Evolutionary conservation across 2,329 filamentous ascomycete species (phyloP), one percentile per base, ranked within the genome.

Genomic region (Colletotrichum nymphaeae): DNA sequence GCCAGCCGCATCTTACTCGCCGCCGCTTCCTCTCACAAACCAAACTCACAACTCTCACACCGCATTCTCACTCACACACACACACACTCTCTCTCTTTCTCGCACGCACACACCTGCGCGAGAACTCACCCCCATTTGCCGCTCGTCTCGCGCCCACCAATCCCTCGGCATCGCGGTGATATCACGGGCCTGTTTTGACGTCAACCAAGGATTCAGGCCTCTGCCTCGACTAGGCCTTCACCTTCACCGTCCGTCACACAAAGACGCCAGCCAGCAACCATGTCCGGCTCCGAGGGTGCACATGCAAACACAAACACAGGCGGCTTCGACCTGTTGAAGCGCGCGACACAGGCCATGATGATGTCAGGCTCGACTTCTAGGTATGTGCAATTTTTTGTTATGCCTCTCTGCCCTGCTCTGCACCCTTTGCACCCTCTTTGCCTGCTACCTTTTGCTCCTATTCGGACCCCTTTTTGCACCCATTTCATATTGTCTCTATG

Each of bases 321-420:
- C 78, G 84, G 87, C 76, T 89, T 87, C 77, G 89, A 91, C 81
- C 83, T 91, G 76, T 81, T 91, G 75, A 85, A 88, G 78, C 85
- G 89, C 80, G 89, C 89, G 74, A 91, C 89, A n/a, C 88, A 91
- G 78, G 87, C 87, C 77, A 88, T 91, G 86, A 89, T 91, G 88
- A 87, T 88, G 85, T 90, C 88, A 83, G 91, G 84, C 52, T 65
- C 73, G 59, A 75, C 60, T 55, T 64, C 72, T 19, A 75, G 63
- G 74, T 75, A 59, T 60, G 74, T 67, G 52, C 57, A 56, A 35
- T 64, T 42, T 66, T 71, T 67, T 16, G 62, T 76, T 76, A 69
- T 74, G 73, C 77, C 70, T 71, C 30, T 74, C 75, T 77, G 74
- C 65, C 35, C 42, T 68, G 19, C 26, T 49, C 26, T 24, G 24